Conservation (phyloP, 345 rosid genomes). For the Acer campestre region DNA sequence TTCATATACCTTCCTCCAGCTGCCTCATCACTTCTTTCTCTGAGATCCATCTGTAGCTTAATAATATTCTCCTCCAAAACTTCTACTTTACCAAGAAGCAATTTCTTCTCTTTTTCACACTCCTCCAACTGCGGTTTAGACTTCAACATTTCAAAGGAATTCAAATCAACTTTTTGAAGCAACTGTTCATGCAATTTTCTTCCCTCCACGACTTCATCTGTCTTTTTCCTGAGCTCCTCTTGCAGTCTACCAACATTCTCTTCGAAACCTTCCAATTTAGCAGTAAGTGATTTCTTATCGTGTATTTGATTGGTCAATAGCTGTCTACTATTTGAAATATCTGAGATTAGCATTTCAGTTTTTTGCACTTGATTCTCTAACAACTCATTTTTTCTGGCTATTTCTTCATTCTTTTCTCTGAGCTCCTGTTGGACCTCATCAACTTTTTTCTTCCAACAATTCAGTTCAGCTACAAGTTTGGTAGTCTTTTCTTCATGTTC, state of each 20-base stretch:
- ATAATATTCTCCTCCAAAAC: constrained; percentile 45
- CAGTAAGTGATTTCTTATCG: constrained; percentile 42
- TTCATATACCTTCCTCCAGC: constrained; percentile 32
- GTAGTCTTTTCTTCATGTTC: constrained; percentile 40
- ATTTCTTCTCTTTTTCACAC: constrained; percentile 39
- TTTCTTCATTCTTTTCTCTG: constrained; percentile 30
- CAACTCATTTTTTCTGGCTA: constrained; percentile 40
- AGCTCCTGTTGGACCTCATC: constrained; percentile 47
- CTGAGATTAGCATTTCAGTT: constrained; percentile 30
- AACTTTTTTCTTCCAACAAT: constrained; percentile 37
- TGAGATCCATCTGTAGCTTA: constrained; percentile 35
- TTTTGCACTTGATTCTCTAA: constrained; percentile 35
- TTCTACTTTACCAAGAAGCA: constrained; percentile 37
- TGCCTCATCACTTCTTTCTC: constrained; percentile 27
- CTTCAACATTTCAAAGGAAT: constrained; percentile 28
- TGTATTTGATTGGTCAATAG: constrained; percentile 32
- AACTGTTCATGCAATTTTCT: constrained; percentile 36
- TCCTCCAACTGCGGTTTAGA: constrained; percentile 41
- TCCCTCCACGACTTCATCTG: constrained; percentile 42
- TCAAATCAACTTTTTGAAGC: constrained; percentile 42
- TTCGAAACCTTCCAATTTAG: constrained; percentile 43
- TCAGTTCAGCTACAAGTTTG: constrained; percentile 44
- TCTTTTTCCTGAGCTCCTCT: constrained; percentile 41
- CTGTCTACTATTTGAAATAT: constrained; percentile 31
- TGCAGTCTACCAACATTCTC: constrained; percentile 44